Evolutionary conservation across 306 rosid species (phyloP), one percentile per base, ranked within the genome.

Genomic region (Prosopis cineraria): DNA sequence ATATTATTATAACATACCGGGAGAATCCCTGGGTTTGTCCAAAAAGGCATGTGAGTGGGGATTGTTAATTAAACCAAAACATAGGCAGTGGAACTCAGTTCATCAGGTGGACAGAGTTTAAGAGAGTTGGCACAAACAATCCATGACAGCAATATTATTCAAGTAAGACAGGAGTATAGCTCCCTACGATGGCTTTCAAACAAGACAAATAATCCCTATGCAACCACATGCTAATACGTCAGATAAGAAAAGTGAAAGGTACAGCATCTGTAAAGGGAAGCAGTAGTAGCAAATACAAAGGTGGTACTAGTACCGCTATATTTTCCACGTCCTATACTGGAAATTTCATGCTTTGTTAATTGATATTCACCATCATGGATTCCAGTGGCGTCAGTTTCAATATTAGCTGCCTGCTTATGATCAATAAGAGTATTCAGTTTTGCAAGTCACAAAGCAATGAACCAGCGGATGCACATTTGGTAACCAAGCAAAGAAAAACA

Each of bases 261-360:
- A 47, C 33, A 70, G 24, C 45, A 30, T 67, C 70, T 39, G 66
- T 37, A 56, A 19, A 79, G 58, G 71, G 62, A 73, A 62, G 56
- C 20, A 52, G 5, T 68, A 80, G 66, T 37, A 77, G 70, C 31
- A 82, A 56, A 76, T 75, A 69, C 50, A 64, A 69, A 55, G 62
- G 16, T 50, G 37, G 34, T 90, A 93, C 98, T 96, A 65, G 44
- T 91, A 95, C 99, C 99, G 65, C 96, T 95, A 73, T 85, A 93
- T 86, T 95, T 95, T 78, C 93, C 94, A 78, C 85, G 93, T 62
- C 90, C 89, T 86, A 87, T 80, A 82, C 89, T 84, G 70, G 98
- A 91, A 85, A 89, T 86, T 24, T 66, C 98, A 78, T 88, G 91
- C 80, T 92, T 95, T 40, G 91, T 87, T 85, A 95, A 84, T 84